Base-by-base conservation (phyloP, 2,329 filamentous ascomycete species). In the Aureobasidium pullulans region DNA sequence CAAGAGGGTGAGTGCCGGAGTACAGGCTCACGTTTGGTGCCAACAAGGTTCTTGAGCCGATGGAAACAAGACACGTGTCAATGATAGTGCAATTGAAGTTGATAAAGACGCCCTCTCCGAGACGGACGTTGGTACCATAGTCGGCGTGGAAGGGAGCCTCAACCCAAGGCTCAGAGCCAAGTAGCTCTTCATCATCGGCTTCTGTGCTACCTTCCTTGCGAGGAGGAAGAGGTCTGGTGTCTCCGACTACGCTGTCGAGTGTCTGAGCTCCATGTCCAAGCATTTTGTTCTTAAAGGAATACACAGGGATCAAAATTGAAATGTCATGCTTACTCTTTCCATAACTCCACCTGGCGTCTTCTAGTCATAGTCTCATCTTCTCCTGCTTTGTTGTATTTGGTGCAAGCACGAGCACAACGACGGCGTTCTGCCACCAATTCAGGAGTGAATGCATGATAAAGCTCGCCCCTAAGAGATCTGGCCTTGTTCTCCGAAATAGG, bases 21-120 rank as follows among this genome's bases (percentile, higher is more conserved):
- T 83, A 96, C 65, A 96, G 82, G 39, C 79, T 84, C 43, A 90
- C 88, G 68, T 90, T 89, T 1, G 91, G 89, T 0, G 89, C 91
- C 43, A 94, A 76, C 29, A 96, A 75, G 1, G 89, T 93, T 57
- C 90, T 84, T 4, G 85, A 81, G 0, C 91, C 91, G 50, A 96
- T 84, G 1, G 79, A 84, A 59, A 95, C 87, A 31, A 78, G 73
- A 70, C 85, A 88, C 1, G 88, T 92, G 69, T 96, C 91, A 32
- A 95, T 76, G 69, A 90, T 88, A 6, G 84, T 85, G 66, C 83
- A 86, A 72, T 90, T 86, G 69, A 81, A 85, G 73, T 88, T 96
- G 70, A 96, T 80, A 67, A 85, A 94, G 13, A 89, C 88, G 58
- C 84, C 84, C 46, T 82, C 75, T 16, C 88, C 90, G 7, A 92